Conservation (phyloP, 2,329 filamentous ascomycete species). For the Torrubiellomyces zombiae region DNA sequence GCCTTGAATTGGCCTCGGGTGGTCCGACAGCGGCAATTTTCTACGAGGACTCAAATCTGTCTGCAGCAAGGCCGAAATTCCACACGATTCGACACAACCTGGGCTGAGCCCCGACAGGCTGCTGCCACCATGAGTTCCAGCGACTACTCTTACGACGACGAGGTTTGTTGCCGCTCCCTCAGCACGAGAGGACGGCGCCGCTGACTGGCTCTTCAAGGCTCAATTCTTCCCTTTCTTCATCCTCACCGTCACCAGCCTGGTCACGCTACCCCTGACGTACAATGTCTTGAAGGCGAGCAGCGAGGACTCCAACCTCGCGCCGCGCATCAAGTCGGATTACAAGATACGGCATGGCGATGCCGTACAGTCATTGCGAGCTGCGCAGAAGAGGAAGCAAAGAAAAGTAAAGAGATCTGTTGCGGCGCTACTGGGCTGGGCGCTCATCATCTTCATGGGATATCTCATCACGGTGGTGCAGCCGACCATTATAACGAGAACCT, state of each 20-base stretch:
- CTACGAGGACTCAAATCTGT: too few species aligned
- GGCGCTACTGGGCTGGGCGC: constrained; percentile 59
- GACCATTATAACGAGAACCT: constrained; percentile 58
- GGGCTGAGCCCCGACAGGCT: constrained; percentile 18
- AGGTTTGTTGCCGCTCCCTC: constrained; percentile 32
- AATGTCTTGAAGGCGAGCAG: constrained; percentile 65
- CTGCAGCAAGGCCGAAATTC: neutral
- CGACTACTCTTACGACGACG: constrained; percentile 98
- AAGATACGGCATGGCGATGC: constrained; percentile 68
- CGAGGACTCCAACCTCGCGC: constrained; percentile 62
- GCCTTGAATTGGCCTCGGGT: too few species aligned
- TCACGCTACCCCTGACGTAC: constrained; percentile 84
- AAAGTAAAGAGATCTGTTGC: constrained; percentile 70
- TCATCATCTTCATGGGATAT: constrained; percentile 85
- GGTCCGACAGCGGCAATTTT: too few species aligned
- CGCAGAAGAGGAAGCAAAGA: constrained; percentile 79
- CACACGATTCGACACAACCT: neutral
- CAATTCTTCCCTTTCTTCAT: constrained; percentile 99
- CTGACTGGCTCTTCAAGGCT: constrained; percentile 33
- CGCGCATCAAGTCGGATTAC: constrained; percentile 68
- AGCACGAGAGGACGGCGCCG: neutral
- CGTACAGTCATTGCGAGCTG: constrained; percentile 65
- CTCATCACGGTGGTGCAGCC: constrained; percentile 67
- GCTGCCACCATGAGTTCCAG: constrained; percentile 56
- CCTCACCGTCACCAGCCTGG: constrained; percentile 70